phyloP scores from a whole-genome alignment of 2,329 filamentous ascomycete genomes.

The Colletotrichum plurivorum region DNA sequence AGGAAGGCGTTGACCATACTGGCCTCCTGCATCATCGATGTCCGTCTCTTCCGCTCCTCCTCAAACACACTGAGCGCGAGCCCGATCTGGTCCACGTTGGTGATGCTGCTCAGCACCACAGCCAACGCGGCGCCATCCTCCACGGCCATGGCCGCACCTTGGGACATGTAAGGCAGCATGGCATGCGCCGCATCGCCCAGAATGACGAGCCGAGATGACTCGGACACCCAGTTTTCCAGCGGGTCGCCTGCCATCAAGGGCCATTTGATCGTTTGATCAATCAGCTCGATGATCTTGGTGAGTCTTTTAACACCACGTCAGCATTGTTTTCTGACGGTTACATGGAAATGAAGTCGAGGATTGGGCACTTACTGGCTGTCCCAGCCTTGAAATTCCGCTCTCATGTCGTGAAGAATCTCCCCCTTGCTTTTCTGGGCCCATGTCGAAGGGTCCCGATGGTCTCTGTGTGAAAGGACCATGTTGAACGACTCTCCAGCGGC shows the following conservation, averaged over 20 bases:
- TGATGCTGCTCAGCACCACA: constrained; percentile 64
- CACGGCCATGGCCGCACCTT: constrained; percentile 70
- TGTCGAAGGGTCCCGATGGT: constrained; percentile 50
- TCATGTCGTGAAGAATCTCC: constrained; percentile 50
- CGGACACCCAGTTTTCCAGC: constrained; percentile 65
- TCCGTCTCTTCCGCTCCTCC: constrained; percentile 68
- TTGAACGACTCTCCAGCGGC: constrained; percentile 58
- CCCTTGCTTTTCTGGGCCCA: constrained; percentile 45
- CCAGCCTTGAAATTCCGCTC: constrained; percentile 50
- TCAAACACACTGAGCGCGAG: constrained; percentile 64
- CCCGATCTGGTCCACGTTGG: constrained; percentile 50
- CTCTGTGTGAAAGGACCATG: constrained; percentile 60
- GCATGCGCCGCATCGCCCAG: constrained; percentile 76
- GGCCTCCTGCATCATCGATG: constrained; percentile 71
- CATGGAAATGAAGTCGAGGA: not conserved
- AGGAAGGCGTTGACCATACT: constrained; percentile 66
- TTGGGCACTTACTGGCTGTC: constrained; percentile 47
- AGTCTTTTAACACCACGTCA: constrained; percentile 44
- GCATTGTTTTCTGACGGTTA: too few species aligned
- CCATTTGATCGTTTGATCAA: constrained; percentile 52
- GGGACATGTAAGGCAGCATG: constrained; percentile 73
- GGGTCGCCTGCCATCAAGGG: constrained; percentile 46
- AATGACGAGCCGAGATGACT: constrained; percentile 68
- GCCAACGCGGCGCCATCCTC: constrained; percentile 73
- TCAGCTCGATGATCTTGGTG: constrained; percentile 52